A percentile compares a stretch with the other conserved stretches of the same genome.
Evolutionary conservation across 805 yeast genomes (phyloP).

Genomic region (Saturnispora ahearnii): DNA sequence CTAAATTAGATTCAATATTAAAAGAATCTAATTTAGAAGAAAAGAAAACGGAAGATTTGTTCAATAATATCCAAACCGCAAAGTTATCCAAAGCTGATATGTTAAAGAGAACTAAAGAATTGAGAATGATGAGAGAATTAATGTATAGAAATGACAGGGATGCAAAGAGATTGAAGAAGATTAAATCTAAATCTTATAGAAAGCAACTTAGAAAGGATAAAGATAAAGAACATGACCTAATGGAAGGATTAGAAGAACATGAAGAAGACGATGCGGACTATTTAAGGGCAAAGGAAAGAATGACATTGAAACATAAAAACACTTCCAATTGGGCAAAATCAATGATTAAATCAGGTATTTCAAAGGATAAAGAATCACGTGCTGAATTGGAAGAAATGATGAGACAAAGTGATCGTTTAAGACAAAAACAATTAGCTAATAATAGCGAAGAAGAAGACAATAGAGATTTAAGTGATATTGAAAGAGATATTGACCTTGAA

Average conservation of each 20-base stretch:
- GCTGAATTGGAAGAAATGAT: conserved; percentile 93
- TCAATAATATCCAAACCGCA: conserved; percentile 80
- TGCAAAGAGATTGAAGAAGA: conserved; percentile 86
- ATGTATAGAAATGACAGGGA: conserved; percentile 93
- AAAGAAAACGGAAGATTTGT: conserved; percentile 69
- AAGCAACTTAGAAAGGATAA: conserved; percentile 81
- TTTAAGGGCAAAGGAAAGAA: conserved; percentile 82
- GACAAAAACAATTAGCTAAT: conserved; percentile 53
- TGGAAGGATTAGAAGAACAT: conserved; percentile 39
- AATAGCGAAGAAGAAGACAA: conserved; percentile 33
- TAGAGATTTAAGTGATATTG: conserved; percentile 42
- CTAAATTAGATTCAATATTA: conserved; percentile 51
- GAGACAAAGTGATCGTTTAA: conserved; percentile 72
- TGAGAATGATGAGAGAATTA: conserved; percentile 86
- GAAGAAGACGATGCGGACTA: conserved; percentile 60
- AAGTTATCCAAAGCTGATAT: conserved; percentile 75
- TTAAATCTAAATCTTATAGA: conserved; percentile 84
- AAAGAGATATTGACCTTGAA: conserved; percentile 37
- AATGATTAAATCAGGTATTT: conserved; percentile 81
- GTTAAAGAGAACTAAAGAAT: conserved; percentile 65
- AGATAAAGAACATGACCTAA: conserved; percentile 55
- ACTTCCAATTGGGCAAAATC: conserved; percentile 85
- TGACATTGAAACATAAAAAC: conserved; percentile 84
- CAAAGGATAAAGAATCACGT: conserved; percentile 76
- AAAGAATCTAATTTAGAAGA: conserved; percentile 58